Conservation (phyloP, 306 rosid genomes). For the Senna tora region DNA sequence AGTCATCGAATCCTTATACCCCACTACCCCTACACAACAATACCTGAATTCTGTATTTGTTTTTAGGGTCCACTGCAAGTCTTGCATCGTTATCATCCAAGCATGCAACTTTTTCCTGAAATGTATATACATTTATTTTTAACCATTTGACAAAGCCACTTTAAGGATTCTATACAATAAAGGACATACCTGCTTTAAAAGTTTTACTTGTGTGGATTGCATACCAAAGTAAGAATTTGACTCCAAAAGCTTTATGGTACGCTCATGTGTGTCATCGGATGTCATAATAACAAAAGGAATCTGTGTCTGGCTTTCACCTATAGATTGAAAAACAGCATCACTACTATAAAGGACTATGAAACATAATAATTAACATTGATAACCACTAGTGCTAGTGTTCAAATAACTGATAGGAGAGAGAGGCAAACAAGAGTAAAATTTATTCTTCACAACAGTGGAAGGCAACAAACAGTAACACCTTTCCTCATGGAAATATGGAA, state of each 20-base stretch:
- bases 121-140: slow-evolving; percentile 26
- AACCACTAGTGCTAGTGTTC: slow-evolving; percentile 13
- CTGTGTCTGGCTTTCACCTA: slow-evolving; percentile 56
- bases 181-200: slow-evolving; percentile 83
- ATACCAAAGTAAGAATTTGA: slow-evolving; percentile 90
- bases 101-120: slow-evolving; percentile 98
- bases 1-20: slow-evolving; percentile 26
- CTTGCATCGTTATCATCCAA: slow-evolving; percentile 93
- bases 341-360: slow-evolving; percentile 33
- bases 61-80: slow-evolving; percentile 81
- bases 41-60: slow-evolving; percentile 93
- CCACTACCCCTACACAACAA: slow-evolving; percentile 18
- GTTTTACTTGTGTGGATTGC: slow-evolving; percentile 87
- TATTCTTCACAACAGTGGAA: not conserved
- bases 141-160: slow-evolving; percentile 23
- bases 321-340: slow-evolving; percentile 37
- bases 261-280: slow-evolving; percentile 93
- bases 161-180: slow-evolving; percentile 31
- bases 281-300: slow-evolving; percentile 94
- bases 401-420: slow-evolving; percentile 16
- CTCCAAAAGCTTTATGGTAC: slow-evolving; percentile 67
- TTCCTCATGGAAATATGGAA: not conserved
- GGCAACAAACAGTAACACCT: slow-evolving; percentile 18
- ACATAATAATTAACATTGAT: slow-evolving; percentile 19
- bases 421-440: not conserved